phyloP scores from a whole-genome alignment of 169 alveolate genomes.

The Eimeria sp. region DNA sequence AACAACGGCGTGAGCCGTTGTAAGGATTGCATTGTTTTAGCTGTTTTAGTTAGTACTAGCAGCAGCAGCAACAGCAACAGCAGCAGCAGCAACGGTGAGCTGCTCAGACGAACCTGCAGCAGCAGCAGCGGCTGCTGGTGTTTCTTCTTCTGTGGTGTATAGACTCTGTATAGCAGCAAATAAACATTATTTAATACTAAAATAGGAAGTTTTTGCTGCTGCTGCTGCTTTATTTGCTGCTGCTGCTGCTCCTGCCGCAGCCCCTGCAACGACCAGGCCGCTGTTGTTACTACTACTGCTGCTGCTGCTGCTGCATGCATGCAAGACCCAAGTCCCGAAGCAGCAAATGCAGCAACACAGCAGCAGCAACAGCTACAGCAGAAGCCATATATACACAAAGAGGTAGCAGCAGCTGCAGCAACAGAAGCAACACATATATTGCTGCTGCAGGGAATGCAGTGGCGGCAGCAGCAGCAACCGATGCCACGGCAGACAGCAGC shows the following conservation, averaged over 20 bases:
- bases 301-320: slow-evolving; percentile 21
- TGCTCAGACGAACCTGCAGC: neutral
- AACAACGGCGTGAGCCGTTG: neutral
- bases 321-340: neutral
- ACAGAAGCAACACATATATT: neutral
- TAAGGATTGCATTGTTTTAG: neutral
- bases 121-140: slow-evolving; percentile 19
- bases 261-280: neutral
- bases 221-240: slow-evolving; percentile 2
- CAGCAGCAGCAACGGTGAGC: slow-evolving; percentile 42
- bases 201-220: neutral
- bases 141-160: neutral
- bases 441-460: too few relatives aligned
- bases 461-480: too few relatives aligned
- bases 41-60: neutral
- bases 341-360: slow-evolving; percentile 35
- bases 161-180: neutral
- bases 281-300: slow-evolving; percentile 23
- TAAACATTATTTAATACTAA: neutral
- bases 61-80: slow-evolving; percentile 18
- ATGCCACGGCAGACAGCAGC: too few relatives aligned
- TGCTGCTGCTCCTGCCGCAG: neutral
- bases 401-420: slow-evolving; percentile 42
- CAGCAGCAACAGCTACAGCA: neutral
- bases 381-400: neutral